These are phyloP conservation scores for Ceratocystis colombiana DNA, from an alignment of 2,329 filamentous ascomycete genomes.

Conservation along the genomic window DNA sequence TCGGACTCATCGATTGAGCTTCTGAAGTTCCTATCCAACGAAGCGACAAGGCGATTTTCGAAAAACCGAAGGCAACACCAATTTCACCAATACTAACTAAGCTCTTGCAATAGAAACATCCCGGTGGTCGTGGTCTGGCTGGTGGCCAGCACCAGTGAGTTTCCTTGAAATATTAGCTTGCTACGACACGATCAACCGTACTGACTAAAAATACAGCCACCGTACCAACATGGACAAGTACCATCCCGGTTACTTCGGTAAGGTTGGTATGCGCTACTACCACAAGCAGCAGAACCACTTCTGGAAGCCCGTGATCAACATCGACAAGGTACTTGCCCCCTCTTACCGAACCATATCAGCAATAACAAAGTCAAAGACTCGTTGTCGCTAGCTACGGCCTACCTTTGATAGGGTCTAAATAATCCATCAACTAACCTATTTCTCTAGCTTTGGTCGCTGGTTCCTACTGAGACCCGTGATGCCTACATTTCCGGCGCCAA, in stretches of 20 bases:
- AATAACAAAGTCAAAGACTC: background rate
- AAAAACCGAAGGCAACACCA: background rate
- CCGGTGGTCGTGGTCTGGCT: conserved; percentile 74
- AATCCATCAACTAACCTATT: conserved; percentile 30
- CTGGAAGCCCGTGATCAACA: conserved; percentile 98
- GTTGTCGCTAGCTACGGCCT: background rate
- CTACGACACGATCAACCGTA: background rate
- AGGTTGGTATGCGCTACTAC: conserved; percentile 93
- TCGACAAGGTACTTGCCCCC: conserved; percentile 68
- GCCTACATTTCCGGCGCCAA: conserved; percentile 73
- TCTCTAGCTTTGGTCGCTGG: conserved; percentile 78
- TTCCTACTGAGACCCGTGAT: conserved; percentile 85
- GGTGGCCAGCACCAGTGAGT: conserved; percentile 87
- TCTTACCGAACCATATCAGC: background rate
- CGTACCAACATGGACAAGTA: conserved; percentile 46
- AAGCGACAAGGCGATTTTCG: conserved; percentile 9
- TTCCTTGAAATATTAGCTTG: background rate
- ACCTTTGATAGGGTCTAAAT: background rate
- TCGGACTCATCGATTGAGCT: conserved; percentile 4
- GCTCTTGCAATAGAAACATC: conserved; percentile 51
- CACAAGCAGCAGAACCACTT: conserved; percentile 91
- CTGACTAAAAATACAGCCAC: conserved; percentile 24
- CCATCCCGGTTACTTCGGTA: conserved; percentile 99
- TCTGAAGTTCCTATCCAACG: background rate
- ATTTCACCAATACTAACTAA: conserved; percentile 22